Base-by-base conservation (phyloP, 176 grass and related monocot species). In the Tillandsia fasciculata region DNA sequence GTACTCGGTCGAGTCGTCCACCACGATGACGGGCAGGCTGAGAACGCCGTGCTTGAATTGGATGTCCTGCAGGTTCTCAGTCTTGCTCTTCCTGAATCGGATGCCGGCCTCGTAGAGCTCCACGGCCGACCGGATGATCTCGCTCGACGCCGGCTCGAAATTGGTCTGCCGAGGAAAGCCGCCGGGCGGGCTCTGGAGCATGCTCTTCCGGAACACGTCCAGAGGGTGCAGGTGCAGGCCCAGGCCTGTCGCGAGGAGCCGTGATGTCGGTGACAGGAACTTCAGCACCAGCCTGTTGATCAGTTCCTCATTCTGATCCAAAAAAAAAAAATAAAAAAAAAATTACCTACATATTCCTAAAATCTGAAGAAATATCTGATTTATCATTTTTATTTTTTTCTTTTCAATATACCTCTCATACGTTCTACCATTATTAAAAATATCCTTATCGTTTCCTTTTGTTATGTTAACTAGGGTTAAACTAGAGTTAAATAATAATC, bases 81-180 rank as follows among this genome's bases (percentile, higher is more conserved):
- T 53, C 48, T 47, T 42, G 79, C 82, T 87, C 29, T 0, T 48
- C 70, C 33, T 78, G 84, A 96, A 96, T 12, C 76, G 67, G 76
- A 96, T 90, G 12, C 87, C 91, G 0, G 84, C 91, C 76, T 96
- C 91, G 66, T 87, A 87, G 10, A 96, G 84, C 79, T 96, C 91
- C 81, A 81, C 68, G 9, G 87, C 84, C 1, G 87, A 90, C 23
- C 87, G 76, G 77, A 96, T 85, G 59, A 85, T 90, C 66, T 87
- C 84, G 11, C 57, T 73, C 1, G 85, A 78, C 3, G 58, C 64
- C 17, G 8, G 17, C 1, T 83, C 58, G 0, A 5, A 3, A 0
- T n/a, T 3, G 4, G 33, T 42, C 3, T 65, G 23, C 0, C 0
- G 0, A 10, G 33, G 77, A 0, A 28, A 0, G 29, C 61, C 18